Evolutionary conservation across 768 basidiomycete genomes (phyloP).

Genomic region (Ramaria sp.): DNA sequence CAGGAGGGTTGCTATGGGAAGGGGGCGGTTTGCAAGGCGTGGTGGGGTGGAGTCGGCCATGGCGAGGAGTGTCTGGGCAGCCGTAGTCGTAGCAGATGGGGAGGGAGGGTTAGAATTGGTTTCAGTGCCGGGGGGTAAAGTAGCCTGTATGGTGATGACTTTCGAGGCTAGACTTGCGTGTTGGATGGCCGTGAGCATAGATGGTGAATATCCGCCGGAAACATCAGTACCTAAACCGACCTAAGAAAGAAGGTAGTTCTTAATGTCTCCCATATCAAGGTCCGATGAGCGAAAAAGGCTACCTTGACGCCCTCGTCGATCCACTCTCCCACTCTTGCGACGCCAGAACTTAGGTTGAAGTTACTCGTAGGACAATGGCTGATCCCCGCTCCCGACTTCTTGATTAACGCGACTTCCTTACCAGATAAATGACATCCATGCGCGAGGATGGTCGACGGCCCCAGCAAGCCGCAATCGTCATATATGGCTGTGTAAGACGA

Average conservation of each 20-base stretch:
- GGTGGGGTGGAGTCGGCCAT: background rate
- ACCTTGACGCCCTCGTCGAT: conserved; percentile 86
- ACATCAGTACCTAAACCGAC: conserved; percentile 93
- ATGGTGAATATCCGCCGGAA: conserved; percentile 77
- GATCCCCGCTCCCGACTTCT: conserved; percentile 55
- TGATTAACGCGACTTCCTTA: conserved; percentile 64
- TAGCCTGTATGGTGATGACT: conserved; percentile 43
- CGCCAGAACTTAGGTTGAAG: conserved; percentile 80
- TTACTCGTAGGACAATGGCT: conserved; percentile 95
- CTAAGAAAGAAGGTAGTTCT: conserved; percentile 33
- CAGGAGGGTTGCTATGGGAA: conserved; percentile 66
- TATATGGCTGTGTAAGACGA: conserved; percentile 73
- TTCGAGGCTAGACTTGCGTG: conserved; percentile 77
- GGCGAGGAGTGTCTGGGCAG: background rate
- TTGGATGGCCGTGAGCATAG: conserved; percentile 66
- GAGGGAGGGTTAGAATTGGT: conserved; percentile 2
- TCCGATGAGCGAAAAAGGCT: conserved; percentile 8
- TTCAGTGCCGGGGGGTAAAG: too few relatives aligned
- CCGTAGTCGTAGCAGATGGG: background rate
- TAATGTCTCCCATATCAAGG: background rate
- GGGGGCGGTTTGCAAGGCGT: conserved; percentile 45
- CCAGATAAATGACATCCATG: conserved; percentile 77
- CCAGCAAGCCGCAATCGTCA: conserved; percentile 64
- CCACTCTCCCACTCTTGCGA: conserved; percentile 67
- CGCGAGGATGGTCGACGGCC: conserved; percentile 74